Evolutionary conservation across 2,329 filamentous ascomycete genomes (phyloP).

Genomic region (Phaeosphaeriaceae sp.): DNA sequence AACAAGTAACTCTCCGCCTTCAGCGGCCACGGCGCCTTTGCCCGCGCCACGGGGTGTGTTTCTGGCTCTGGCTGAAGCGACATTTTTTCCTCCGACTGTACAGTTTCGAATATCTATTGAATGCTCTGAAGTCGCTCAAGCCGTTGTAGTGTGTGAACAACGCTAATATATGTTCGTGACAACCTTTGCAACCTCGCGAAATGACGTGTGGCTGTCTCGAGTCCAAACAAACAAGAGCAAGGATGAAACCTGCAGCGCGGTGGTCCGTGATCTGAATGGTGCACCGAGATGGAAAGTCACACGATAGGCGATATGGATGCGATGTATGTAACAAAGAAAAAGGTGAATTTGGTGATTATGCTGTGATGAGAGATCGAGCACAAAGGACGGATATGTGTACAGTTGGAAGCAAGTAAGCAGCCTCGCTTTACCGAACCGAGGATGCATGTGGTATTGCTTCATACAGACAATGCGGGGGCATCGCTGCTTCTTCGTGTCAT

Average conservation of each 20-base stretch:
- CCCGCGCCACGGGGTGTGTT: constrained; percentile 28
- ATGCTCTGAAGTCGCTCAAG: not conserved
- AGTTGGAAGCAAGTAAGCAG: not conserved
- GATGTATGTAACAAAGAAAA: not conserved
- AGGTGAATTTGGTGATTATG: not conserved
- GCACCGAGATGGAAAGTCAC: not conserved
- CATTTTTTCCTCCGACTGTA: not conserved
- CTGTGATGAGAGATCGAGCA: not conserved
- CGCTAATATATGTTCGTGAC: not conserved
- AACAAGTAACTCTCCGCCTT: constrained; percentile 36
- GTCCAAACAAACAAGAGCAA: not conserved
- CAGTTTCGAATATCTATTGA: not conserved
- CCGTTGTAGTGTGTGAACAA: not conserved
- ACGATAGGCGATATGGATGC: not conserved
- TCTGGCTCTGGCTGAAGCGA: constrained; percentile 10
- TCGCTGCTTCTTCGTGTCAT: not conserved
- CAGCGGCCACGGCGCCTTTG: constrained; percentile 34
- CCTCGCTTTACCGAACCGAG: not conserved
- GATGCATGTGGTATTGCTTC: not conserved
- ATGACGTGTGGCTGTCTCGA: not conserved
- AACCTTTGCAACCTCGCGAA: not conserved
- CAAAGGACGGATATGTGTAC: not conserved
- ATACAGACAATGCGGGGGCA: not conserved
- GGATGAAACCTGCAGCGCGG: not conserved
- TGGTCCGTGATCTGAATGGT: not conserved